phyloP scores from a whole-genome alignment of 1,284 basidiomycete genomes.

The Serendipita sp. region DNA sequence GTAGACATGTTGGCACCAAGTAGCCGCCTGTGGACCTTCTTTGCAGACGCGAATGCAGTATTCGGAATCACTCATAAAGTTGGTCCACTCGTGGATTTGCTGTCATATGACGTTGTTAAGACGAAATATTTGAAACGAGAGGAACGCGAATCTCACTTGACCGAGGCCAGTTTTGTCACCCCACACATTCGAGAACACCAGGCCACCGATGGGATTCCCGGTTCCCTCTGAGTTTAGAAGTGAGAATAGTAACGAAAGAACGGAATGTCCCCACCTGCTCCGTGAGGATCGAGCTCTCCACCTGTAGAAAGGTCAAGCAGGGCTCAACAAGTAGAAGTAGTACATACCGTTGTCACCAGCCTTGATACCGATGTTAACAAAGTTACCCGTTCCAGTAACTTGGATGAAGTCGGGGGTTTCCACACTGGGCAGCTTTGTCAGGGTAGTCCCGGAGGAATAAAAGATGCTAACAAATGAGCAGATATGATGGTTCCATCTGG shows the following conservation, averaged over 20 bases:
- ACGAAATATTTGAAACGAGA: not conserved
- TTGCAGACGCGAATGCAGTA: slow-evolving; percentile 70
- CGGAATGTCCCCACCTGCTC: slow-evolving; percentile 27
- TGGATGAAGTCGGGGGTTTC: slow-evolving; percentile 31
- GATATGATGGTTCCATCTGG: slow-evolving; percentile 58
- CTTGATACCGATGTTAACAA: slow-evolving; percentile 18
- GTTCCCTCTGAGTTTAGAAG: not conserved
- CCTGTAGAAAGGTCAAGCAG: slow-evolving; percentile 20
- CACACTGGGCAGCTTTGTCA: slow-evolving; percentile 18
- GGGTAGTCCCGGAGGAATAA: not conserved
- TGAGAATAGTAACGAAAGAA: not conserved
- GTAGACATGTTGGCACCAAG: slow-evolving; percentile 53
- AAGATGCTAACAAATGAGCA: slow-evolving; percentile 37
- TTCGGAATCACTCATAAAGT: slow-evolving; percentile 40
- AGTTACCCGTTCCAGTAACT: slow-evolving; percentile 16
- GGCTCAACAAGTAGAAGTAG: not conserved
- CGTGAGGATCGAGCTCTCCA: slow-evolving; percentile 50
- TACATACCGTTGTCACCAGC: not conserved
- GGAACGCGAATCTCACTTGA: slow-evolving; percentile 23
- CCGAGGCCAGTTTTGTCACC: not conserved
- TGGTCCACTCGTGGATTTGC: slow-evolving; percentile 20
- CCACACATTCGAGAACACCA: slow-evolving; percentile 51
- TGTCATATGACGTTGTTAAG: not conserved
- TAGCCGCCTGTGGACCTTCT: slow-evolving; percentile 37
- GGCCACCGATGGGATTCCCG: slow-evolving; percentile 51